Base-by-base conservation (phyloP, 345 rosid species). In the Eucalyptus curtisii region DNA sequence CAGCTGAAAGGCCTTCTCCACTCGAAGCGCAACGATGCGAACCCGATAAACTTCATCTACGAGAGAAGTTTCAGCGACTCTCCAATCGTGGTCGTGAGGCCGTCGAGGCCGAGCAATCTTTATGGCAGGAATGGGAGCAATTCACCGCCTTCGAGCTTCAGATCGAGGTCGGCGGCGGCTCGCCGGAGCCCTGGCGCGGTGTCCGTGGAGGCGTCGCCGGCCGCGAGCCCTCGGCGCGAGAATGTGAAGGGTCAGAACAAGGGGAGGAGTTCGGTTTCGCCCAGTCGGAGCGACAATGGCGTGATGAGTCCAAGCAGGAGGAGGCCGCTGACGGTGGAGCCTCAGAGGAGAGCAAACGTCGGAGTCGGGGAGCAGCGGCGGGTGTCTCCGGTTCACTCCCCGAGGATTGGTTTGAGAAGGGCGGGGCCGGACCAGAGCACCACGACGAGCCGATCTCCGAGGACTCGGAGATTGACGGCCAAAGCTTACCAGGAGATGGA, bases 1-100 rank as follows among this genome's bases (percentile, higher is more conserved):
- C 98, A 95, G 88, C 99, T 97, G 48, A 98, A 97, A 93, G 99
- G 99, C 85, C 96, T 98, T n/a, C 88, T 98, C 61, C 99, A 95
- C 91, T 90, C 95, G 33, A 93, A 91, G 66, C 92, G 33, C 84
- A 93, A 89, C 49, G 27, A 31, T 88, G 55, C 71, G 9, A 90
- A 87, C 88, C 89, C 71, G 87, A 91, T 95, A 82, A 95, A 94
- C 91, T 81, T 93, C 84, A 93, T 92, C 15, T 92, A 90, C 91
- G 95, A 96, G 49, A 86, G 85, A 24, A 40, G 85, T 49, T 88
- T 89, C 49, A 90, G 91, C 30, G 94, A 94, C 87, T 94, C 94
- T 44, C 96, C 96, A 1, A 91, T 95, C 27, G 93, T 95, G 27
- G 89, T 93, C 25, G 91, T 95, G 90, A 94, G 89, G 86, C 94